Evolutionary conservation across 2,329 filamentous ascomycete species (phyloP), one percentile per base, ranked within the genome.

Genomic region (Chalara sp.): DNA sequence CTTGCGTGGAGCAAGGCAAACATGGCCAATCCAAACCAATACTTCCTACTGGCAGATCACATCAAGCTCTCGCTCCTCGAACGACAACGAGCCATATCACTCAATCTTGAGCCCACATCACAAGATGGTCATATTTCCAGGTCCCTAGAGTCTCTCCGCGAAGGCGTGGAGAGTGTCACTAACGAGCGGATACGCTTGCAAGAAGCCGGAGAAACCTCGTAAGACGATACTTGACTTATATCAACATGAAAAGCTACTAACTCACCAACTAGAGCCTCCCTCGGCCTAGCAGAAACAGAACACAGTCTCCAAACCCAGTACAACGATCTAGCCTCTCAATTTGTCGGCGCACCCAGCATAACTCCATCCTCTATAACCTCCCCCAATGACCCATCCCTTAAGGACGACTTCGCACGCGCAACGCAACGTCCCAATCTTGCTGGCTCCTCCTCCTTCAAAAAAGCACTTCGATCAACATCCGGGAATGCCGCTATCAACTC

Each of bases 31-130:
- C 70, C 79, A 39, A 83, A 82, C 64, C 91, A 96, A 69, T 84
- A 97, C 59, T 89, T 91, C 67, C 85, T 97, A 49, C 82, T 97
- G 52, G 89, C 91, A 63, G 93, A 99, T 72, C 92, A 97, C 70
- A 88, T 97, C 76, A 96, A 97, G 72, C 81, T 97, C 55, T 96
- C 91, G 11, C 79, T 99, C 12, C 83, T 97, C 30, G 93, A 97
- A 73, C 84, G 92, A 52, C 86, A 95, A 71, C 84, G 92, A 52
- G 89, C 91, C 46, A 82, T 89, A 62, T 87, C 83, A 11, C 78
- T 96, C 43, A 84, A 89, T 59, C 79, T 96, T 50, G 81, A 89
- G 53, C 81, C 63, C 39, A 66, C 61, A 12, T 83, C 84, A 21
- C 89, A 96, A 69, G 90, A 96, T 71, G 86, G 86, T 40, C 87